phyloP scores from a whole-genome alignment of 1,139 yeast species.

The Sugiyamaella novakii region DNA sequence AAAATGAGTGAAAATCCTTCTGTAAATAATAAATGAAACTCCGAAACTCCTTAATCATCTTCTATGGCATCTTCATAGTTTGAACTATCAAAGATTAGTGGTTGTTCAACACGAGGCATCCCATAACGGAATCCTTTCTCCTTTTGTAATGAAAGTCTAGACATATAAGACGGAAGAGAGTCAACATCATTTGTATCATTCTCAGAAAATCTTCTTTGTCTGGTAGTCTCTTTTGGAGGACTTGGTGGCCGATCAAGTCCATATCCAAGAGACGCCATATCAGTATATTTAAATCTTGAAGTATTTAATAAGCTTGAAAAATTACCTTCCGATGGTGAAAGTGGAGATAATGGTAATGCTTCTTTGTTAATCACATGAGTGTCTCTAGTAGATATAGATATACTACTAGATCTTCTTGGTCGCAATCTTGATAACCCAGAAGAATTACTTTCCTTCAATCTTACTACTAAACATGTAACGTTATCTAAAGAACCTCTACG shows the following conservation, averaged over 20 bases:
- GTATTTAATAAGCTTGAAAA: not conserved
- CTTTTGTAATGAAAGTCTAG: conserved; percentile 4
- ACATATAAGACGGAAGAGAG: conserved; percentile 3
- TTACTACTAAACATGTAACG: conserved; percentile 78
- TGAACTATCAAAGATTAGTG: conserved; percentile 10
- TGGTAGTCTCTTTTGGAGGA: not conserved
- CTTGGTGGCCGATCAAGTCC: conserved; percentile 6
- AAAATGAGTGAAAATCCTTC: not conserved
- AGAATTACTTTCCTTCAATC: conserved; percentile 27
- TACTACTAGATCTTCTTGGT: conserved; percentile 8
- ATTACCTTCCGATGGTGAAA: not conserved
- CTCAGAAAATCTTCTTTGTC: conserved; percentile 9
- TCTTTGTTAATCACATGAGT: not conserved
- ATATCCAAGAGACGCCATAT: conserved; percentile 8
- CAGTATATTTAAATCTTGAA: conserved; percentile 6
- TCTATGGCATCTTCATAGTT: conserved; percentile 16
- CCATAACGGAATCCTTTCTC: conserved; percentile 11
- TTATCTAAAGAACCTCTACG: conserved; percentile 77
- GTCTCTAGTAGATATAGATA: not conserved
- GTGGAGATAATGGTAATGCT: conserved; percentile 1
- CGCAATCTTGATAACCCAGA: not conserved
- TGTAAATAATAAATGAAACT: conserved; percentile 1
- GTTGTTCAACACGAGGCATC: conserved; percentile 13
- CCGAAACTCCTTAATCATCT: conserved; percentile 11
- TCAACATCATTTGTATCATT: conserved; percentile 3